These are phyloP conservation scores for Takashimella tepidaria DNA, from an alignment of 1,284 basidiomycete genomes.

Conservation along the genomic window DNA sequence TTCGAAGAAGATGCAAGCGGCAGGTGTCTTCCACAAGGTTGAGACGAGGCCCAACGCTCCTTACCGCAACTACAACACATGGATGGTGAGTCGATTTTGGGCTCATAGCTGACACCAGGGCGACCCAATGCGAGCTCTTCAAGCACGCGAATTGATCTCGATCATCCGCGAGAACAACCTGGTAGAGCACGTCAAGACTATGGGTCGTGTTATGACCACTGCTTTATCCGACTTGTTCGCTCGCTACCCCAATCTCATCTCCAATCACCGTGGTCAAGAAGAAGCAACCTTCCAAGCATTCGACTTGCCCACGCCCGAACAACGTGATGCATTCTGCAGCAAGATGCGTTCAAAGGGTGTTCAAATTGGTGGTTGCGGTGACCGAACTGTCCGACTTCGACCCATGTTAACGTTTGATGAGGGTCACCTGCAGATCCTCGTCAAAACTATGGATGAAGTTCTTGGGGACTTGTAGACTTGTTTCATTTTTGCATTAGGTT, in stretches of 20 bases:
- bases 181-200: constrained; percentile 42
- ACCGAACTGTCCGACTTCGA: constrained; percentile 49
- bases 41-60: constrained; percentile 51
- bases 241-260: constrained; percentile 27
- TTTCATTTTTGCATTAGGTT: neutral
- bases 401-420: constrained; percentile 53
- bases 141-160: constrained; percentile 52
- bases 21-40: constrained; percentile 52
- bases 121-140: constrained; percentile 53
- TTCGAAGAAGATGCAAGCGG: constrained; percentile 53
- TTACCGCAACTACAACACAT: constrained; percentile 50
- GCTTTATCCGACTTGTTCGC: constrained; percentile 36
- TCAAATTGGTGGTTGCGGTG: constrained; percentile 38
- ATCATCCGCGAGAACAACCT: constrained; percentile 48
- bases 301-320: constrained; percentile 45
- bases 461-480: constrained; percentile 31
- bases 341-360: constrained; percentile 50
- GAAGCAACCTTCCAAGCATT: constrained; percentile 54
- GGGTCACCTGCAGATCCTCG: constrained; percentile 48
- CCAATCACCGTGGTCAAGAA: constrained; percentile 50
- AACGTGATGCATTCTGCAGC: constrained; percentile 49
- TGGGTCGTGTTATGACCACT: constrained; percentile 45
- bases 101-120: constrained; percentile 20
- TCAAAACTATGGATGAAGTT: constrained; percentile 38
- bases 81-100: constrained; percentile 19